Evolutionary conservation across 495 filamentous ascomycete species (phyloP).

Genomic region (Glonium stellatum): DNA sequence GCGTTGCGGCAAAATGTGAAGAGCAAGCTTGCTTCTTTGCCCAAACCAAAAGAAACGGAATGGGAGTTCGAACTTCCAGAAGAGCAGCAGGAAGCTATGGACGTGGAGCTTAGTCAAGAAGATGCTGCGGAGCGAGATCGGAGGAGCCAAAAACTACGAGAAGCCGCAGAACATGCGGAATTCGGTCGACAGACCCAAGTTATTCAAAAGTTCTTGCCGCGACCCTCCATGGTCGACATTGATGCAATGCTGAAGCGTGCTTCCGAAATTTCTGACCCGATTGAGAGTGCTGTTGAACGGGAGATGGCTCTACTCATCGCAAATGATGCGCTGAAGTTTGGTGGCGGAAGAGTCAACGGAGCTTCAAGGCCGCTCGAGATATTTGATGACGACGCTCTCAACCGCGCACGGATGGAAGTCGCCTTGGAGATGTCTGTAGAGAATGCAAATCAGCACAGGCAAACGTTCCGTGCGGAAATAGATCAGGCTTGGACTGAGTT

Average conservation of each 20-base stretch:
- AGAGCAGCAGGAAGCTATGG: constrained; percentile 58
- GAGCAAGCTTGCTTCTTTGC: constrained; percentile 68
- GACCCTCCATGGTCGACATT: constrained; percentile 67
- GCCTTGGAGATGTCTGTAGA: constrained; percentile 58
- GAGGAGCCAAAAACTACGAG: constrained; percentile 57
- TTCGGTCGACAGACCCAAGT: constrained; percentile 81
- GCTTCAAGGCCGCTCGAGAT: constrained; percentile 52
- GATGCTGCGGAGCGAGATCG: constrained; percentile 79
- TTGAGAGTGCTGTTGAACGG: constrained; percentile 56
- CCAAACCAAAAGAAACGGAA: constrained; percentile 84
- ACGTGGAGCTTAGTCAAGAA: constrained; percentile 58
- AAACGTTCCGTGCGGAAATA: constrained; percentile 55
- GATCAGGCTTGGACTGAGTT: constrained; percentile 60
- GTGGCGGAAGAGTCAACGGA: constrained; percentile 56
- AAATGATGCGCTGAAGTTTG: constrained; percentile 70
- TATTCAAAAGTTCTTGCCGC: constrained; percentile 74
- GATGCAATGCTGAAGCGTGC: constrained; percentile 58
- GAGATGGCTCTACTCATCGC: constrained; percentile 75
- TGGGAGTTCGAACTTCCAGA: constrained; percentile 90
- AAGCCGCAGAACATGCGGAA: constrained; percentile 68
- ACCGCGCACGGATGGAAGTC: constrained; percentile 69
- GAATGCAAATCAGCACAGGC: constrained; percentile 50
- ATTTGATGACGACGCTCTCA: constrained; percentile 64
- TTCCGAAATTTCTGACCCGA: constrained; percentile 45
- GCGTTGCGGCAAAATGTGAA: constrained; percentile 63